A percentile compares a stretch with the other conserved stretches of the same genome.
These are phyloP conservation scores for Pleurotus citrinopileatus DNA, from an alignment of 768 basidiomycete species.

Conservation along the genomic window DNA sequence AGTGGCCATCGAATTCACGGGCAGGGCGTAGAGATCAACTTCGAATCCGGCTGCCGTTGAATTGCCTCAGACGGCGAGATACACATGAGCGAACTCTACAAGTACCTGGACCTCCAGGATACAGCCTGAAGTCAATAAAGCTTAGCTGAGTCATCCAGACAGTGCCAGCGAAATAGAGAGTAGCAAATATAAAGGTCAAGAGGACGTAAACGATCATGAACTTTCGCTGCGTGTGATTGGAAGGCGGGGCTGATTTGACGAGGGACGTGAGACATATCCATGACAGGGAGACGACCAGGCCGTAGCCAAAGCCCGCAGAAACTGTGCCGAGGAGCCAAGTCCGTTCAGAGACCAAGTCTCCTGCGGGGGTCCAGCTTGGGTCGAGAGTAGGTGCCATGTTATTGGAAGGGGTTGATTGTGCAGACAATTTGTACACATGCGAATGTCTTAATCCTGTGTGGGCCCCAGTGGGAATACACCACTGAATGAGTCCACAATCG, in stretches of 20 bases:
- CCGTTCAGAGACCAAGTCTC: conserved; percentile 11
- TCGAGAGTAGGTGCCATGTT: neutral
- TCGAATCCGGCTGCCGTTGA: neutral
- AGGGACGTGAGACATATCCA: conserved; percentile 9
- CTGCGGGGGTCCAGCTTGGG: neutral
- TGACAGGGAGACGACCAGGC: conserved; percentile 11
- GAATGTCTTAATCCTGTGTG: too few species aligned
- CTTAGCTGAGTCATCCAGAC: conserved; percentile 21
- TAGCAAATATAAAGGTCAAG: conserved; percentile 13
- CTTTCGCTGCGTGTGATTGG: neutral
- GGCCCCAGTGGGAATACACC: too few species aligned
- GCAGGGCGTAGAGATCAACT: conserved; percentile 5
- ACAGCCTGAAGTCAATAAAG: conserved; percentile 29
- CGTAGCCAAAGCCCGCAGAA: conserved; percentile 12
- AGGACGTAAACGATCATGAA: conserved; percentile 8
- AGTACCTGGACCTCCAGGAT: conserved; percentile 25
- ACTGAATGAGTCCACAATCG: too few species aligned
- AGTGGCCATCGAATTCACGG: conserved; percentile 12
- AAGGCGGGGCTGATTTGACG: neutral
- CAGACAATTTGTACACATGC: too few species aligned
- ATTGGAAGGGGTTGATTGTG: too few species aligned
- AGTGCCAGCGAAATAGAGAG: conserved; percentile 16
- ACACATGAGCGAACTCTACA: neutral
- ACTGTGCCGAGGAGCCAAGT: conserved; percentile 16
- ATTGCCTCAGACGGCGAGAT: too few species aligned